phyloP scores from a whole-genome alignment of 768 basidiomycete genomes.

The Phylloporus scabripes region DNA sequence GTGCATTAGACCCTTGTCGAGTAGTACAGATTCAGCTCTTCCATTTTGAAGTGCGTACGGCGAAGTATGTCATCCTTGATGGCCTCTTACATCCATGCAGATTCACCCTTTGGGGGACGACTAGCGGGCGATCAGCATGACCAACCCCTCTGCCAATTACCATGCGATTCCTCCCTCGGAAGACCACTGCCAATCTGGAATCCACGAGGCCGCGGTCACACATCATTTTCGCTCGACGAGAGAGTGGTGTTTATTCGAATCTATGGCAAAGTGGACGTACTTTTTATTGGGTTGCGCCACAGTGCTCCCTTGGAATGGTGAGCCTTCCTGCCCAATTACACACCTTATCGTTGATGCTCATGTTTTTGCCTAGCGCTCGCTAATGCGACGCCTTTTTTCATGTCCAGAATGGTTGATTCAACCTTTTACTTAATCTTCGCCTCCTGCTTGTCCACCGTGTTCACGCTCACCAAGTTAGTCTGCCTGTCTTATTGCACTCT shows the following conservation, averaged over 20 bases:
- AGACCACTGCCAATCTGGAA: not conserved
- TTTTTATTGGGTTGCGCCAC: slow-evolving; percentile 72
- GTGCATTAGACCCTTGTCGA: too few species aligned
- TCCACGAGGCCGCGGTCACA: not conserved
- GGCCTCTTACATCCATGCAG: too few species aligned
- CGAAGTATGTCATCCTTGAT: too few species aligned
- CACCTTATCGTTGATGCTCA: too few species aligned
- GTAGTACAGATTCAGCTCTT: too few species aligned
- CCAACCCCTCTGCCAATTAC: not conserved
- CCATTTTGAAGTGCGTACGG: too few species aligned
- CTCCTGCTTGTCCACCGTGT: slow-evolving; percentile 57
- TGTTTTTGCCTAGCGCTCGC: slow-evolving; percentile 22
- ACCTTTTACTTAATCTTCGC: slow-evolving; percentile 50
- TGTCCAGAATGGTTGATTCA: slow-evolving; percentile 60
- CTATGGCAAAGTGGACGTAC: slow-evolving; percentile 43
- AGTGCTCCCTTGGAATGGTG: slow-evolving; percentile 86
- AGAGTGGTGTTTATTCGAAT: not conserved
- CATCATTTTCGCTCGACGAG: not conserved
- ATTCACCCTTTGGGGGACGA: not conserved
- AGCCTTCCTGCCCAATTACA: slow-evolving; percentile 33
- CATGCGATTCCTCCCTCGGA: not conserved
- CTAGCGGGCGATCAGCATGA: not conserved
- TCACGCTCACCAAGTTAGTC: slow-evolving; percentile 59
- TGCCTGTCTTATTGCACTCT: slow-evolving; percentile 69
- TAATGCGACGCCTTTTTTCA: slow-evolving; percentile 75